These are phyloP conservation scores for Aspergillus olivimuriae DNA, from an alignment of 495 filamentous ascomycete species.

Conservation along the genomic window DNA sequence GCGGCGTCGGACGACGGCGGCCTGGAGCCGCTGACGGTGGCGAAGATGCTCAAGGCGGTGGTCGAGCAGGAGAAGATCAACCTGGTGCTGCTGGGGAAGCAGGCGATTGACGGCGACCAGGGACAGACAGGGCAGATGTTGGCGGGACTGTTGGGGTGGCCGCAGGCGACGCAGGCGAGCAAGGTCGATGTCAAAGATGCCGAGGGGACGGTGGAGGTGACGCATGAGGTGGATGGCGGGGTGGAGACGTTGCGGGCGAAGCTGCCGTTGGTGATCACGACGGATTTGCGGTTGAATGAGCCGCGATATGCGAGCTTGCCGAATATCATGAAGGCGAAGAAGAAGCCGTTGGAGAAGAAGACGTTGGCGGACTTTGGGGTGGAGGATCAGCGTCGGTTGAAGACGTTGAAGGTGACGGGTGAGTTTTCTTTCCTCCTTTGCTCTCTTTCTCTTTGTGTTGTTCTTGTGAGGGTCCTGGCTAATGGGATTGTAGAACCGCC, in stretches of 20 bases:
- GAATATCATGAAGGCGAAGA: slow-evolving; percentile 99
- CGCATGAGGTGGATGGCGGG: slow-evolving; percentile 90
- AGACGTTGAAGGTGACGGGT: slow-evolving; percentile 82
- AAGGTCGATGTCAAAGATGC: slow-evolving; percentile 66
- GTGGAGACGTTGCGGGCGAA: slow-evolving; percentile 79
- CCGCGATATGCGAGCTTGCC: slow-evolving; percentile 91
- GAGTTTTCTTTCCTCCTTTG: slow-evolving; percentile 24
- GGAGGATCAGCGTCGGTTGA: slow-evolving; percentile 66
- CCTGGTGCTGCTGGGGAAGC: slow-evolving; percentile 89
- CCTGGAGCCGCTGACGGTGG: slow-evolving; percentile 85
- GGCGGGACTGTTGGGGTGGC: slow-evolving; percentile 84
- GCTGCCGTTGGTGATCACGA: slow-evolving; percentile 88
- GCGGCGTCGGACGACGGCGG: slow-evolving; percentile 55
- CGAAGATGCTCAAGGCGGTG: slow-evolving; percentile 75
- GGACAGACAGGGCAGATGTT: slow-evolving; percentile 98
- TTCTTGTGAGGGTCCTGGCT: slow-evolving; percentile 14
- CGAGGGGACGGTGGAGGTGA: slow-evolving; percentile 57
- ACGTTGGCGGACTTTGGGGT: slow-evolving; percentile 73
- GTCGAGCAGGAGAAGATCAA: slow-evolving; percentile 80
- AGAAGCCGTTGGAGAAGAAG: slow-evolving; percentile 95
- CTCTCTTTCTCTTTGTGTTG: neutral
- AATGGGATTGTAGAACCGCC: slow-evolving; percentile 62
- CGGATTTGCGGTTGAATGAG: slow-evolving; percentile 91
- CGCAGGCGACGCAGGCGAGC: slow-evolving; percentile 87
- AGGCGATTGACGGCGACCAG: slow-evolving; percentile 95